Evolutionary conservation across 345 rosid genomes (phyloP).

Genomic region (Passiflora organensis): DNA sequence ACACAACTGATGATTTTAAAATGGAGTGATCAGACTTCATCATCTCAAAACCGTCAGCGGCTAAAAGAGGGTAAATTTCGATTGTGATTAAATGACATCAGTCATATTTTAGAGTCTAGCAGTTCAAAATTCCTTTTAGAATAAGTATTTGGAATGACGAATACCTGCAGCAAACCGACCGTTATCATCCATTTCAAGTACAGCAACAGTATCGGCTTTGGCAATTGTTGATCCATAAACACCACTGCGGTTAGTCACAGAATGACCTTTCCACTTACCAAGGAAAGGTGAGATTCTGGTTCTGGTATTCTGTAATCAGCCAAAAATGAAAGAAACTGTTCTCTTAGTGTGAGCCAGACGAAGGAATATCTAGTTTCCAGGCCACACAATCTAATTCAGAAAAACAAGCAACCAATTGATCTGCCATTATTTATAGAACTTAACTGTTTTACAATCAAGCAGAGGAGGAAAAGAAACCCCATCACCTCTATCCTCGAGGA

Average conservation of each 20-base stretch:
- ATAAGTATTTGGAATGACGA: neutral
- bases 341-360: neutral
- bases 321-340: neutral
- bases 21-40: neutral
- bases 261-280: conserved; percentile 88
- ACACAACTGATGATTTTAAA: neutral
- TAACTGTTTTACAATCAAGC: conserved; percentile 39
- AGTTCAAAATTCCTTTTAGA: neutral
- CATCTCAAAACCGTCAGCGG: neutral
- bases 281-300: conserved; percentile 61
- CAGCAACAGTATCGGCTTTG: conserved; percentile 57
- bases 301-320: conserved; percentile 37
- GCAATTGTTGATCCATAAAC: conserved; percentile 81
- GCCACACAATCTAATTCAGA: conserved; percentile 8
- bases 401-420: neutral
- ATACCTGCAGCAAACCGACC: conserved; percentile 72
- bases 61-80: neutral
- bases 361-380: neutral
- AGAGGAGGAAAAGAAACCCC: conserved; percentile 39
- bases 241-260: conserved; percentile 77
- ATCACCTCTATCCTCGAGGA: conserved; percentile 69
- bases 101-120: neutral
- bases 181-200: conserved; percentile 56
- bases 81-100: neutral
- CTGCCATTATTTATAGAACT: conserved; percentile 13